Conservation (phyloP, 306 rosid species). For the Inga laurina region DNA sequence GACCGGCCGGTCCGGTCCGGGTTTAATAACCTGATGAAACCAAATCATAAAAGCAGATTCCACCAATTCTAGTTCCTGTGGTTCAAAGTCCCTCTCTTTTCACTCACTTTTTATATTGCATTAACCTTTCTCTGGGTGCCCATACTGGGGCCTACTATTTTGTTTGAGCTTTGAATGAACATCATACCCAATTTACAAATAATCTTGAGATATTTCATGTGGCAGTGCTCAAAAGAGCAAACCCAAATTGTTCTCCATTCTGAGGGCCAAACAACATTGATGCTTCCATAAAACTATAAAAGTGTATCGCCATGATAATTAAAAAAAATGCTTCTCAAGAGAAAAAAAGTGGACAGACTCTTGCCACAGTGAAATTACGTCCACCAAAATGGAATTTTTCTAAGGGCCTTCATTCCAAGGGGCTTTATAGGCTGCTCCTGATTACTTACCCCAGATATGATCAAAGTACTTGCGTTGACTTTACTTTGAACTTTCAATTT, state of each 20-base stretch:
- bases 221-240: neutral
- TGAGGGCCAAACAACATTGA: neutral
- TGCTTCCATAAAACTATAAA: neutral
- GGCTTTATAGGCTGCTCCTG: neutral
- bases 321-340: neutral
- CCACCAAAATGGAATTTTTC: neutral
- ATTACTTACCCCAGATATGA: neutral
- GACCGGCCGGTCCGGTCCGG: too few species aligned
- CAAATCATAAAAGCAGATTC: neutral
- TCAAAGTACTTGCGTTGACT: conserved; percentile 22
- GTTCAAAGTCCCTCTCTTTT: neutral
- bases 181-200: neutral
- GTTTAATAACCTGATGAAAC: too few species aligned
- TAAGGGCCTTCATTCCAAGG: neutral
- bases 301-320: neutral
- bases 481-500: conserved; percentile 1
- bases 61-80: neutral
- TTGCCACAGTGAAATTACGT: neutral
- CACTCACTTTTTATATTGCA: neutral
- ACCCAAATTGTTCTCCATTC: neutral
- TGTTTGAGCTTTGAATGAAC: neutral
- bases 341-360: neutral
- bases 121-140: neutral
- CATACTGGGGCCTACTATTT: neutral
- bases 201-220: neutral